Evolutionary conservation across 1,284 basidiomycete species (phyloP).

Genomic region (Cutaneotrichosporon spelunceum): DNA sequence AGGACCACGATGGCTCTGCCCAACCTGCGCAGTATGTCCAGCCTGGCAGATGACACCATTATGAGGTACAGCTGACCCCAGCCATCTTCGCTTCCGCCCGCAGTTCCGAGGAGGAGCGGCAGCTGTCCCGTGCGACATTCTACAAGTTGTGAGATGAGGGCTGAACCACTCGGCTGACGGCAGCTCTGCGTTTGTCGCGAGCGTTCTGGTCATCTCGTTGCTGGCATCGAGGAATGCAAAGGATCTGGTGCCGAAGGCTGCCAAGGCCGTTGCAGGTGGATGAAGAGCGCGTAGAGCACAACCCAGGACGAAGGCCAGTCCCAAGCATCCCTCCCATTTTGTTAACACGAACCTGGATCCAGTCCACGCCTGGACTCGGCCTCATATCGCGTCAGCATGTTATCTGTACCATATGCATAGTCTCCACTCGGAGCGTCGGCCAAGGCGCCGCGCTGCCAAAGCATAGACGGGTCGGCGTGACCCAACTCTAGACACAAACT

Average conservation of each 20-base stretch:
- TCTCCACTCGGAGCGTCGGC: not conserved
- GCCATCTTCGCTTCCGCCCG: slow-evolving; percentile 52
- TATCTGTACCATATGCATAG: not conserved
- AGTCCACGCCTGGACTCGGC: not conserved
- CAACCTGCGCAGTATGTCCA: slow-evolving; percentile 44
- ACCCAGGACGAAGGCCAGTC: not conserved
- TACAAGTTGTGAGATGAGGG: slow-evolving; percentile 48
- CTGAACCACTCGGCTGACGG: not conserved
- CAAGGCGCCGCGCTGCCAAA: not conserved
- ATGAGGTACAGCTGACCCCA: slow-evolving; percentile 15
- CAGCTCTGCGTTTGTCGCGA: slow-evolving; percentile 50
- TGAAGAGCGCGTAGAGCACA: too few species aligned
- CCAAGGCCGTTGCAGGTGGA: slow-evolving; percentile 22
- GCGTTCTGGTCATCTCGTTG: slow-evolving; percentile 49
- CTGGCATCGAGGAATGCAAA: slow-evolving; percentile 42
- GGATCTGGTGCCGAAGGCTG: slow-evolving; percentile 38
- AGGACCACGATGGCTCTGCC: slow-evolving; percentile 44
- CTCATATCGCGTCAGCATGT: not conserved
- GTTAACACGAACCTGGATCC: not conserved
- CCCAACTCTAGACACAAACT: not conserved
- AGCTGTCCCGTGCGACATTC: slow-evolving; percentile 49
- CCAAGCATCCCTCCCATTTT: not conserved
- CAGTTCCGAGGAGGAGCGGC: slow-evolving; percentile 50
- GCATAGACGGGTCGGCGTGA: not conserved
- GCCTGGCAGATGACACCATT: not conserved